Percentiles rank a stretch among this genome's conserved stretches.
Evolutionary conservation across 2,329 filamentous ascomycete species (phyloP).

Genomic region (Plenodomus lindquistii): DNA sequence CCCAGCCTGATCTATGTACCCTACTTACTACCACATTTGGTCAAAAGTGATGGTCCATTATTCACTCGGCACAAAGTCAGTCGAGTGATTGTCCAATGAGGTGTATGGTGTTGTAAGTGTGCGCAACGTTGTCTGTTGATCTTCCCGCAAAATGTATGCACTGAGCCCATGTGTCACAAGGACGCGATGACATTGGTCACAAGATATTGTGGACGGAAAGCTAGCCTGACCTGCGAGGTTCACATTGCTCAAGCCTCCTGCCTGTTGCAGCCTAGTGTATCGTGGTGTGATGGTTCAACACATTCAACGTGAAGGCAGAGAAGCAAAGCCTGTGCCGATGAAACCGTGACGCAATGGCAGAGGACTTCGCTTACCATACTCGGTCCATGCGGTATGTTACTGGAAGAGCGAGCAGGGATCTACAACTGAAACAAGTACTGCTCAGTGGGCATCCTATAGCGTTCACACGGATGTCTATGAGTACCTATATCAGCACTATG

Average conservation of each 20-base stretch:
- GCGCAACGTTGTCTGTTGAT: slow-evolving; percentile 11
- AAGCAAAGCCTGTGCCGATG: no score
- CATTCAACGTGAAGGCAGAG: no score
- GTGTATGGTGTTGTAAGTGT: slow-evolving; percentile 9
- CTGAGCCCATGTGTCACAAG: slow-evolving; percentile 13
- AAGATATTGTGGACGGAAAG: background rate
- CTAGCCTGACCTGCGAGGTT: background rate
- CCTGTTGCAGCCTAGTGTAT: background rate
- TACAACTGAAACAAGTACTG: no score
- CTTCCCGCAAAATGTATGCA: slow-evolving; percentile 11
- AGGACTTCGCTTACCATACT: no score
- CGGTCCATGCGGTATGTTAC: no score
- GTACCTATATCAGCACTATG: no score
- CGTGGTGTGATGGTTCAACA: no score
- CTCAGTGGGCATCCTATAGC: no score
- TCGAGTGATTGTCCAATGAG: slow-evolving; percentile 4
- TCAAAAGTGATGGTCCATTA: background rate
- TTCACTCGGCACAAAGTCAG: slow-evolving; percentile 1
- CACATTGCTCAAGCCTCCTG: background rate
- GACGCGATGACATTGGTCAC: slow-evolving; percentile 11
- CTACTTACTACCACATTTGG: background rate
- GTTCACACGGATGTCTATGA: no score
- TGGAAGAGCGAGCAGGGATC: no score
- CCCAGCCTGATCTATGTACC: no score
- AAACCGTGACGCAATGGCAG: no score